A percentile compares a stretch with the other conserved stretches of the same genome.
Conservation (phyloP, 768 basidiomycete species). For the Auriscalpium vulgare region DNA sequence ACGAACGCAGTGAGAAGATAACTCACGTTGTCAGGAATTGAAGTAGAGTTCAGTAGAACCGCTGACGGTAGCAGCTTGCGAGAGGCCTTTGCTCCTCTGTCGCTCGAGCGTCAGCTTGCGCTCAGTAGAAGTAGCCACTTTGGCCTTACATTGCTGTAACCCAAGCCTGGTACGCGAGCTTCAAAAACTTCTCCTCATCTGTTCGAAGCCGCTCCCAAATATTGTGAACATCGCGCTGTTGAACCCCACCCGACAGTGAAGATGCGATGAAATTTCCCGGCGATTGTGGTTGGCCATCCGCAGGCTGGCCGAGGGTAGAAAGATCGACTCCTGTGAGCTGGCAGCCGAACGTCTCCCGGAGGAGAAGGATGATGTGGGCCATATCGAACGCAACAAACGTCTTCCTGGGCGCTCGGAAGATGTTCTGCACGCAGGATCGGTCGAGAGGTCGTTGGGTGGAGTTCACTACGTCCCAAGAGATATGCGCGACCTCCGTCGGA, state of each 20-base stretch:
- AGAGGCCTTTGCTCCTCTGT: conserved; percentile 1
- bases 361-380: neutral
- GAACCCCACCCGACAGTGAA: neutral
- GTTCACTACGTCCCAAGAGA: neutral
- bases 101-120: neutral
- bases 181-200: neutral
- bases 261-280: neutral
- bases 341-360: neutral
- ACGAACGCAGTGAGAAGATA: too few species aligned
- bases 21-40: too few species aligned
- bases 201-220: conserved; percentile 1
- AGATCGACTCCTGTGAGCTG: conserved; percentile 3
- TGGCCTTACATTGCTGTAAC: conserved; percentile 7
- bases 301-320: neutral
- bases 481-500: neutral
- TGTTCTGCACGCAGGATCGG: conserved; percentile 1
- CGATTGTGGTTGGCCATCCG: neutral
- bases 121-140: neutral
- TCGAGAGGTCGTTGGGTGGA: neutral
- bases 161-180: conserved; percentile 6
- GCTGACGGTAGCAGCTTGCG: neutral
- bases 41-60: too few species aligned
- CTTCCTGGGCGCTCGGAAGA: conserved; percentile 1
- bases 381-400: conserved; percentile 9
- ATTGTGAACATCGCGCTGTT: neutral